phyloP scores from a whole-genome alignment of 192 early-diverging fungal species.

The Backusella parvicylindrica region DNA sequence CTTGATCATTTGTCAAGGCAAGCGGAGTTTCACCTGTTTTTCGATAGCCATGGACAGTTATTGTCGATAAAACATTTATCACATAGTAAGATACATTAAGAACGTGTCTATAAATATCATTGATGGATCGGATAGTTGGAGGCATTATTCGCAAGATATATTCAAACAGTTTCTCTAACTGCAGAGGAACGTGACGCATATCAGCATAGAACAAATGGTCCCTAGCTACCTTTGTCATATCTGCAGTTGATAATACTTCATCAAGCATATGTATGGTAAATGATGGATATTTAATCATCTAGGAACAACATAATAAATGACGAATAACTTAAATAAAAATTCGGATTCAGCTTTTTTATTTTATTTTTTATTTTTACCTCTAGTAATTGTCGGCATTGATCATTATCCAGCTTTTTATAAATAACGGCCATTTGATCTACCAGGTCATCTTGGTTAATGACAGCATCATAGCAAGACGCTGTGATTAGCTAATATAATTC shows the following conservation, averaged over 20 bases:
- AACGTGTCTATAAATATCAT: slow-evolving; percentile 1
- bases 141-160: background rate
- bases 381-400: background rate
- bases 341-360: background rate
- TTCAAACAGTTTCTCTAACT: slow-evolving; percentile 2
- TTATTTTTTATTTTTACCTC: too few species aligned
- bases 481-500: background rate
- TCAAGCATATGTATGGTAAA: background rate
- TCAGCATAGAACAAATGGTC: background rate
- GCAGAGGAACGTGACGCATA: background rate
- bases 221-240: background rate
- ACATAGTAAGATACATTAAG: background rate
- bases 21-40: background rate
- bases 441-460: background rate
- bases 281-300: slow-evolving; percentile 10
- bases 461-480: background rate
- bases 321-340: background rate
- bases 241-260: background rate
- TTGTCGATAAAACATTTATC: background rate
- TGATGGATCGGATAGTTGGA: background rate
- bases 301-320: background rate
- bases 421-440: background rate
- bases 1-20: background rate
- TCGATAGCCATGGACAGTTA: background rate
- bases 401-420: background rate